Evolutionary conservation across 2,329 filamentous ascomycete genomes (phyloP).

Genomic region (Aspergillus spinulosporus): DNA sequence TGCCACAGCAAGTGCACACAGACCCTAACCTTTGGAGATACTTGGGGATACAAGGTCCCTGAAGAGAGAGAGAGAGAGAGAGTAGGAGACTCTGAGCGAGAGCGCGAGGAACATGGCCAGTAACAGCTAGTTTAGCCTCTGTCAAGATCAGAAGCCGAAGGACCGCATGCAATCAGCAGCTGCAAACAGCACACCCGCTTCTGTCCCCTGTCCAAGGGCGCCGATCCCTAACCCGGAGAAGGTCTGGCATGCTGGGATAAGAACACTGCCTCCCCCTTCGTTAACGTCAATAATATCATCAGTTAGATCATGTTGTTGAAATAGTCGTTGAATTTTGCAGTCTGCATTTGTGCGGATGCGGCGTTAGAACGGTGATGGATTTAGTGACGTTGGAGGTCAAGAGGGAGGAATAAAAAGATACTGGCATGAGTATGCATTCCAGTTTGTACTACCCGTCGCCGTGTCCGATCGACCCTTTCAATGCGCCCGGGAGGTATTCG

Average conservation of each 20-base stretch:
- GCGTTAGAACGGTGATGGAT: neutral
- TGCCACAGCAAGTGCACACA: neutral
- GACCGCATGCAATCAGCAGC: slow-evolving; percentile 15
- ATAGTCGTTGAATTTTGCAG: neutral
- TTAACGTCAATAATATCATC: neutral
- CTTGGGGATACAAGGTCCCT: neutral
- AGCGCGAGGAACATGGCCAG: slow-evolving; percentile 2
- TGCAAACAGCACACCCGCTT: slow-evolving; percentile 21
- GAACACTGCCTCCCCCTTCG: slow-evolving; percentile 25
- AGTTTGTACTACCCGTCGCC: slow-evolving; percentile 12
- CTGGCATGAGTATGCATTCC: slow-evolving; percentile 9
- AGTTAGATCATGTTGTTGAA: neutral
- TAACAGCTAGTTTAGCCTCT: neutral
- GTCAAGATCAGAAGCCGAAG: neutral
- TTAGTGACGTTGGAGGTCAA: neutral
- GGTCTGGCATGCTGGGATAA: slow-evolving; percentile 20
- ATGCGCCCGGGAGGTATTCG: slow-evolving; percentile 5
- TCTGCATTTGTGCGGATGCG: neutral
- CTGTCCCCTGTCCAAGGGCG: slow-evolving; percentile 12
- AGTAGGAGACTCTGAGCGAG: neutral
- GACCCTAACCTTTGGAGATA: neutral
- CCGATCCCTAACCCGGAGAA: slow-evolving; percentile 21
- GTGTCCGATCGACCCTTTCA: slow-evolving; percentile 5
- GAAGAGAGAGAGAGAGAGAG: neutral
- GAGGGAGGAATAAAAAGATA: slow-evolving; percentile 6